Evolutionary conservation across 2,329 filamentous ascomycete species (phyloP), one percentile per base, ranked within the genome.

Genomic region (Sarocladiaceae sp.): DNA sequence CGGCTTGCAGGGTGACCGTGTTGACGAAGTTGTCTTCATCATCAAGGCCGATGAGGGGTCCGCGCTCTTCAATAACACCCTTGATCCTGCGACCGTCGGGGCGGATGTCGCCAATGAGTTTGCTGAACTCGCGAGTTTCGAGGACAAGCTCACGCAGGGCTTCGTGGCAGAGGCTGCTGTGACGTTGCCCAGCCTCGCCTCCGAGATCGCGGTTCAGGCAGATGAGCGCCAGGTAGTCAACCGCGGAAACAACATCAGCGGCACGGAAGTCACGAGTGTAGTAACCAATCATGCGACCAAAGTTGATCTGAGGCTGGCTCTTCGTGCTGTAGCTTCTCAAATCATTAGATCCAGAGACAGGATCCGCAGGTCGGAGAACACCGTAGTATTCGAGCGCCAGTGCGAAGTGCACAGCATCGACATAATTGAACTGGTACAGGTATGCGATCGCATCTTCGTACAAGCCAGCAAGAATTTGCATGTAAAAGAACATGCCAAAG

Each of bases 241-340:
- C 89, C 2, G 95, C 94, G 29, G 90, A 89, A 53, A 88, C 88
- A 6, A 91, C 88, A 62, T 95, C 86, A 18, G 91, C 92, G 26
- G 90, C 90, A 50, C 94, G 87, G 81, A 99, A 99, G 69, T 97
- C 92, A 51, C 88, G 83, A 4, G 95, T 99, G 74, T 99, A 99
- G 67, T 94, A 90, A 36, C 93, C 95, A 55, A 97, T 78, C 76
- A 97, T 89, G 54, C 88, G 87, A 40, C 90, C 92, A 71, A 97
- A 97, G 75, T 94, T 96, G 70, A 99, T 86, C 66, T 97, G 91
- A 4, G 91, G 79, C 57, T 83, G 77, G 57, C 82, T 80, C 59
- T 84, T 82, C 62, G 80, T 87, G 59, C 83, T 90, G 68, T 83
- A 72, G 58, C 76, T 83, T 37, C 83, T 71, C 44, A 86, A 71